Evolutionary conservation across 1,284 basidiomycete species (phyloP).

Genomic region (Xanthoconium separans): DNA sequence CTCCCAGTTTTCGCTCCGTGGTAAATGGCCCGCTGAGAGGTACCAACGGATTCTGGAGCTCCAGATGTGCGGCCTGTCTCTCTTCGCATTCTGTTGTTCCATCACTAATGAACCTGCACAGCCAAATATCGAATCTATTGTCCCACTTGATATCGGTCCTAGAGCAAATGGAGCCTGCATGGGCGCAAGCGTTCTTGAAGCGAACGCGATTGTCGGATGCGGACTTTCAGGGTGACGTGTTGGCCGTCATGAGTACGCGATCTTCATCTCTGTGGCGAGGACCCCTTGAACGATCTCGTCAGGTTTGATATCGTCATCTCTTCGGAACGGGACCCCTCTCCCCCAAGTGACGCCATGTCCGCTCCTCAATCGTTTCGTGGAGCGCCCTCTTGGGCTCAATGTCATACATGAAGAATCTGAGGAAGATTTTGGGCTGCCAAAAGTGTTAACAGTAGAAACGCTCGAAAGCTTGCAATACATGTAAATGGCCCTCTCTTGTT

Average conservation of each 20-base stretch:
- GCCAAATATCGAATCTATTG: conserved; percentile 59
- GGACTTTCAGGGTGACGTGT: conserved; percentile 79
- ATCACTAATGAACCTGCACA: neutral
- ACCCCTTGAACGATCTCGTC: neutral
- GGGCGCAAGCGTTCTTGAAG: conserved; percentile 76
- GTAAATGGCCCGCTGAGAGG: conserved; percentile 66
- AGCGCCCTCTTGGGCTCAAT: conserved; percentile 59
- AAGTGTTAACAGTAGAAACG: conserved; percentile 61
- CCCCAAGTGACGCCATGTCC: conserved; percentile 89
- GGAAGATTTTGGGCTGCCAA: conserved; percentile 67
- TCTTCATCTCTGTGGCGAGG: neutral
- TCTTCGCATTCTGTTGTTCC: neutral
- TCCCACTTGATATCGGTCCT: conserved; percentile 66
- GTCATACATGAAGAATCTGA: conserved; percentile 64
- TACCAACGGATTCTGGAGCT: conserved; percentile 66
- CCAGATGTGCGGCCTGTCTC: conserved; percentile 49
- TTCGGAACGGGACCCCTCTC: conserved; percentile 74
- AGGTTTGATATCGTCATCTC: conserved; percentile 69
- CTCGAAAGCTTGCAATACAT: conserved; percentile 70
- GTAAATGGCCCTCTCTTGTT: conserved; percentile 37
- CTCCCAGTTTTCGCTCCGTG: conserved; percentile 65
- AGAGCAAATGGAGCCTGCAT: conserved; percentile 65
- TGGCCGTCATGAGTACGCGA: conserved; percentile 72
- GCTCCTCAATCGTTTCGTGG: conserved; percentile 72
- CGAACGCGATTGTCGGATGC: conserved; percentile 77